Evolutionary conservation across 1,284 basidiomycete genomes (phyloP), one percentile per base, ranked within the genome.

Genomic region (Moesziomyces sp.): DNA sequence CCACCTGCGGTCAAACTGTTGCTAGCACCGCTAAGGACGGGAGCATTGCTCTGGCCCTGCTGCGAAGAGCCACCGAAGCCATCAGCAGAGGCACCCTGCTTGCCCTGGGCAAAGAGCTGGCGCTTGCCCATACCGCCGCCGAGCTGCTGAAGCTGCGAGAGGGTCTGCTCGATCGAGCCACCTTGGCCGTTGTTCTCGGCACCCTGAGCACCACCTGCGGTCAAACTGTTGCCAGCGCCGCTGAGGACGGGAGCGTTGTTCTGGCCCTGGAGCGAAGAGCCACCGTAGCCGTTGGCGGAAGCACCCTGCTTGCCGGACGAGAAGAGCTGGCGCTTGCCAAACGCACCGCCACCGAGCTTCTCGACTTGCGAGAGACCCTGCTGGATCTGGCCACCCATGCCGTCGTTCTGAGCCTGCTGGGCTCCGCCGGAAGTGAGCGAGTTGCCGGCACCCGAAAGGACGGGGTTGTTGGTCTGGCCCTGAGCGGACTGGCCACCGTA

Each of bases 81-180:
- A 18, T 65, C 52, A 47, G 62, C 62, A 13, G 62, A 64, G 49
- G 61, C 55, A 24, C 61, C 61, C 55, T 64, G 61, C 55, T 58
- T 53, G 51, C 55, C 61, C 16, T 18, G 21, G 21, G 51, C 55
- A n/a, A 58, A 64, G 19, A 58, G 55, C 52, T 61, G 58, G 34
- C 58, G 58, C 58, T 51, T 61, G 35, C 47, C 47, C 14, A 52
- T 38, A 9, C 59, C 59, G 30, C 59, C 61, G 28, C 61, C 61
- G 46, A 64, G 61, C 51, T 38, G 26, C 55, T 64, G 61, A 42
- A 64, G 61, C 60, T 63, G 60, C 8, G 43, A 46, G 38, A 63
- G 52, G 5, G 46, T 44, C 54, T 63, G 60, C 52, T 52, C 44
- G 49, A 63, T 63, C 6, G 43, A 46, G 26, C 60, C 60, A 44